Base-by-base conservation (phyloP, 495 filamentous ascomycete genomes). In the Friedmanniomyces endolithicus region DNA sequence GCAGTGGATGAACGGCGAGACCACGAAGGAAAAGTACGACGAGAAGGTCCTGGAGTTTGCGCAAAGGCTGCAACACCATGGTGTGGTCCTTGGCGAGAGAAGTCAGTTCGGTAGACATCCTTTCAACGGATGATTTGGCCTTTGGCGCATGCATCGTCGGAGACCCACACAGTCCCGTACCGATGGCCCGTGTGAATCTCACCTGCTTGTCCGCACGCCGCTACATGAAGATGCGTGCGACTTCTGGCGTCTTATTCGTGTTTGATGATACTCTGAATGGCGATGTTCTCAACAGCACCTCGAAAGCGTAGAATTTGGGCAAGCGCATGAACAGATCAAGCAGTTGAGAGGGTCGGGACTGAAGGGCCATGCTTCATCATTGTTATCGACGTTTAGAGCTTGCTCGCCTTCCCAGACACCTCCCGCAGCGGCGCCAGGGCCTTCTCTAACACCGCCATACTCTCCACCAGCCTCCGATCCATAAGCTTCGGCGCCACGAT, bases 401-500 rank as follows among this genome's bases (percentile, higher is more conserved):
- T 55, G 17, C 53, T 55, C 11, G 47, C 37, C 39, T 27, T 8
- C 9, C 31, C 48, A 16, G 19, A 29, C 40, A 27, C 43, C 12
- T 41, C 37, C 23, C 23, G 50, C 55, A 63, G 47, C 34, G 48
- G 40, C 41, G 48, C 51, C 11, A 71, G 40, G 1, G 65, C 66
- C 29, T 59, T 50, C 22, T 70, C 68, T 53, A 71, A 57, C n/a
- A 77, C 61, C 23, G 69, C 61, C 79, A 83, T 82, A 0, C 73
- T 75, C 53, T 75, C 69, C 57, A 68, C 75, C 6, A 85, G 66
- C 62, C 73, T 72, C 57, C 74, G 69, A 56, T 85, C 81, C 56
- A 77, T 72, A 65, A 78, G 65, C 58, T 72, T 81, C 23, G 80
- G 80, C 7, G 74, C 77, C 0, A 84, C 68, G 4, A 84, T 75